These are phyloP conservation scores for Cyberlindnera suaveolens DNA, from an alignment of 805 yeast species.

Conservation along the genomic window DNA sequence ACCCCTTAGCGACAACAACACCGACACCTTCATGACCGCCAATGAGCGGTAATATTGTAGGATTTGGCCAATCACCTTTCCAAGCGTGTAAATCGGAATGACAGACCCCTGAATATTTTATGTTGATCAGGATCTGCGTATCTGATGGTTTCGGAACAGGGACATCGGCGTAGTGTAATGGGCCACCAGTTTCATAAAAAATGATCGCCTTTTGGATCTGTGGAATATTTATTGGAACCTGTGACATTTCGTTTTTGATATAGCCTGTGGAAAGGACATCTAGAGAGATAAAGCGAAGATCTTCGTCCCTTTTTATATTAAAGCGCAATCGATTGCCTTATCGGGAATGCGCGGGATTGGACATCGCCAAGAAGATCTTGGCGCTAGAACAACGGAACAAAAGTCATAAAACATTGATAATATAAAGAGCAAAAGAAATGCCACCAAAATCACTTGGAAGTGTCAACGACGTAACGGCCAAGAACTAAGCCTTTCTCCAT, in stretches of 20 bases:
- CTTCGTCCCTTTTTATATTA: too few relatives aligned
- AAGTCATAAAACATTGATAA: not conserved
- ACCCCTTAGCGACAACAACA: conserved; percentile 56
- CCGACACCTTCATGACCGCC: conserved; percentile 77
- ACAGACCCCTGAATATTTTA: conserved; percentile 61
- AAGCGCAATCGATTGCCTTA: conserved; percentile 3
- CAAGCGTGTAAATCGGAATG: conserved; percentile 57
- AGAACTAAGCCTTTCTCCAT: conserved; percentile 50
- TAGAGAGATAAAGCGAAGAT: too few relatives aligned
- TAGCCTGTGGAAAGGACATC: not conserved
- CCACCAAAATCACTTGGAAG: conserved; percentile 38
- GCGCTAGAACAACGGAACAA: too few relatives aligned
- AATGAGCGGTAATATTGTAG: conserved; percentile 50
- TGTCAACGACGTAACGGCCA: conserved; percentile 84
- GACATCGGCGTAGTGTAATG: conserved; percentile 39
- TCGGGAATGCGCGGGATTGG: conserved; percentile 1
- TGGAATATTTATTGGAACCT: conserved; percentile 22
- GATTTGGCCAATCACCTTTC: conserved; percentile 54
- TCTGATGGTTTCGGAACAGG: conserved; percentile 50
- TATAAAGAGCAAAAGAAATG: not conserved
- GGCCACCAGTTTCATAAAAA: conserved; percentile 42
- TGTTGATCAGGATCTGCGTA: conserved; percentile 47
- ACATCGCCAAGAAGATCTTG: not conserved
- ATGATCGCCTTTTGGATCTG: conserved; percentile 43
- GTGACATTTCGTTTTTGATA: not conserved